These are phyloP conservation scores for Closterium sp. DNA, from an alignment of 139 green algal genomes.

Conservation along the genomic window DNA sequence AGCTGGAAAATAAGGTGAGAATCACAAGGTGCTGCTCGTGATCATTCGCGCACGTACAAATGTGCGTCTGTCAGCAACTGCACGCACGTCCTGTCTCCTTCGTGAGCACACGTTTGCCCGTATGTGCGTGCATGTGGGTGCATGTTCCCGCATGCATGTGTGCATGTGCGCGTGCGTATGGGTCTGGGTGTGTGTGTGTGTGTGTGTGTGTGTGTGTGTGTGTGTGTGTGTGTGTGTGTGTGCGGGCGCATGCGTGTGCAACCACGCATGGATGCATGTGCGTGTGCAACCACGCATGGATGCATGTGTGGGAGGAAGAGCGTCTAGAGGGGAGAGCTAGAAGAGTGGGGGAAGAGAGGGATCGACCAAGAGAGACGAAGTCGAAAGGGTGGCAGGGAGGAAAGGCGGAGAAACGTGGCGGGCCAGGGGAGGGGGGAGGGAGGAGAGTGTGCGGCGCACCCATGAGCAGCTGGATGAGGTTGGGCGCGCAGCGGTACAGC, in stretches of 20 bases:
- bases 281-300: neutral
- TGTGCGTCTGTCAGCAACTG: too few species aligned
- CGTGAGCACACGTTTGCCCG: neutral
- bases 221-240: neutral
- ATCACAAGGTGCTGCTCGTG: too few species aligned
- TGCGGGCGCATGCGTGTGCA: neutral
- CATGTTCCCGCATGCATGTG: neutral
- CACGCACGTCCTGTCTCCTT: too few species aligned
- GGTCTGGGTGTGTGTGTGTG: neutral
- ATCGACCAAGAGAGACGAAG: too few species aligned
- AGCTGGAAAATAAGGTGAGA: too few species aligned
- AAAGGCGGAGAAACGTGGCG: too few species aligned
- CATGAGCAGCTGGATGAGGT: conserved; percentile 41
- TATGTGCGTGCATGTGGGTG: neutral
- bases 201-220: neutral
- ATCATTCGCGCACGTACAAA: neutral
- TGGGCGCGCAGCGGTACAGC: conserved; percentile 25
- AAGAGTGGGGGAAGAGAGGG: too few species aligned
- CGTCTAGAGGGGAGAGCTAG: too few species aligned
- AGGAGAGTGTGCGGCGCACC: neutral
- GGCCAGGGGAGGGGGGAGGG: too few species aligned
- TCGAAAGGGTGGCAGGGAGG: too few species aligned
- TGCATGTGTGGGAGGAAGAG: neutral
- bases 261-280: too few species aligned
- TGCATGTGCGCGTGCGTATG: neutral